phyloP scores from a whole-genome alignment of 2,329 filamentous ascomycete species.

The Passalora sequoiae region DNA sequence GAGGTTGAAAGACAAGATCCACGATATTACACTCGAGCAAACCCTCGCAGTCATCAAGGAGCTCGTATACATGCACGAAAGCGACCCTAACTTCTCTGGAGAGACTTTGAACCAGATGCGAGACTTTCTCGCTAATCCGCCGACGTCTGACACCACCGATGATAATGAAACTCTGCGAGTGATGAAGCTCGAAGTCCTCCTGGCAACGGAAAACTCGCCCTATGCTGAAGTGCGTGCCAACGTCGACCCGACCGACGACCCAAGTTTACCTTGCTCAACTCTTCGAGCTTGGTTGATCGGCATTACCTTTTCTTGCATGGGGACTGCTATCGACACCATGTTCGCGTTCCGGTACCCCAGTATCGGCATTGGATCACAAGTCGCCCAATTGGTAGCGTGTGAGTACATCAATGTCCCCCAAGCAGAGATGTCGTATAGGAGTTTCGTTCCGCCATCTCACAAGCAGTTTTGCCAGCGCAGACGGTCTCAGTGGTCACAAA shows the following conservation, averaged over 20 bases:
- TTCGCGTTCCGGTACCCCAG: slow-evolving; percentile 32
- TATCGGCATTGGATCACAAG: slow-evolving; percentile 29
- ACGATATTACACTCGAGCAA: too few relatives aligned
- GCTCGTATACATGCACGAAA: too few relatives aligned
- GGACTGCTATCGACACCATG: slow-evolving; percentile 29
- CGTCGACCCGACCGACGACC: slow-evolving; percentile 21
- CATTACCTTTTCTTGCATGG: slow-evolving; percentile 26
- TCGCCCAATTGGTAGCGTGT: slow-evolving; percentile 31
- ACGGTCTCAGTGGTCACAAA: too few relatives aligned
- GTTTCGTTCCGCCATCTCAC: too few relatives aligned
- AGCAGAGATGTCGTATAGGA: slow-evolving; percentile 52
- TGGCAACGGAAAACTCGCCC: slow-evolving; percentile 16
- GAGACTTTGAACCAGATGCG: slow-evolving; percentile 10
- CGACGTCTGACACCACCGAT: slow-evolving; percentile 4
- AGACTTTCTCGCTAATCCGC: slow-evolving; percentile 10
- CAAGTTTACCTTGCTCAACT: slow-evolving; percentile 27
- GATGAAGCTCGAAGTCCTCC: slow-evolving; percentile 8
- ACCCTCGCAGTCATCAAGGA: too few relatives aligned
- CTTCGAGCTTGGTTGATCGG: slow-evolving; percentile 33
- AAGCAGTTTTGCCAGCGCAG: too few relatives aligned
- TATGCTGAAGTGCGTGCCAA: slow-evolving; percentile 26
- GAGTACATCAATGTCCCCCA: slow-evolving; percentile 31
- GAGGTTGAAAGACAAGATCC: too few relatives aligned
- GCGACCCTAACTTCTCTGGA: slow-evolving; percentile 15
- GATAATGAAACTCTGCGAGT: slow-evolving; percentile 8